Evolutionary conservation across 768 basidiomycete species (phyloP).

Genomic region (Rhodotorula paludigena): DNA sequence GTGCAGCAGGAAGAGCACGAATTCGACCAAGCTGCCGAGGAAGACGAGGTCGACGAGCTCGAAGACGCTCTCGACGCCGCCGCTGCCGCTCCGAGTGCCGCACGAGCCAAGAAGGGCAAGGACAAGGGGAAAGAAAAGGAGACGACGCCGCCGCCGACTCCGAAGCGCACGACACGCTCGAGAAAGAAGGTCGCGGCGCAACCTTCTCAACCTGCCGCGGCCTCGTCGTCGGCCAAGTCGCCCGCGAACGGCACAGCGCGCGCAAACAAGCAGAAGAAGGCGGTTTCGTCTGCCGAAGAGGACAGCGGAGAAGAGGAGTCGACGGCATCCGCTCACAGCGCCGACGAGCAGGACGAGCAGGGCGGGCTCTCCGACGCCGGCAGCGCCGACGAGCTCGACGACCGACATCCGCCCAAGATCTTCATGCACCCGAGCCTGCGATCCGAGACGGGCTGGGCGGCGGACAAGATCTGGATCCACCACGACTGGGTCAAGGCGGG

Average conservation of each 20-base stretch:
- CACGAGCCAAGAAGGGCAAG: neutral
- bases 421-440: neutral
- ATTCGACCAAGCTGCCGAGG: neutral
- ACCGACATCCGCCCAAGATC: neutral
- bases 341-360: neutral
- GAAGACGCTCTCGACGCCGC: neutral
- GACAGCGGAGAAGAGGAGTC: neutral
- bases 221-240: too few relatives aligned
- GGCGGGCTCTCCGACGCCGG: neutral
- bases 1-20: neutral
- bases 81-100: neutral
- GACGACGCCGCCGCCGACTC: too few relatives aligned
- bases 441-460: neutral
- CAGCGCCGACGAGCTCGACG: neutral
- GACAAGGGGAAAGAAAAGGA: neutral
- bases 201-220: too few relatives aligned
- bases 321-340: neutral
- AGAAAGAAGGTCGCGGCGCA: too few relatives aligned
- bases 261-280: neutral
- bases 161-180: neutral
- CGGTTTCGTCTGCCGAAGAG: neutral
- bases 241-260: too few relatives aligned
- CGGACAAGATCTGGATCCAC: constrained; percentile 7
- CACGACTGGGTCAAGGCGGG: neutral
- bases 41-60: neutral